Base-by-base conservation (phyloP, 306 rosid species). In the Vicia sativa region DNA sequence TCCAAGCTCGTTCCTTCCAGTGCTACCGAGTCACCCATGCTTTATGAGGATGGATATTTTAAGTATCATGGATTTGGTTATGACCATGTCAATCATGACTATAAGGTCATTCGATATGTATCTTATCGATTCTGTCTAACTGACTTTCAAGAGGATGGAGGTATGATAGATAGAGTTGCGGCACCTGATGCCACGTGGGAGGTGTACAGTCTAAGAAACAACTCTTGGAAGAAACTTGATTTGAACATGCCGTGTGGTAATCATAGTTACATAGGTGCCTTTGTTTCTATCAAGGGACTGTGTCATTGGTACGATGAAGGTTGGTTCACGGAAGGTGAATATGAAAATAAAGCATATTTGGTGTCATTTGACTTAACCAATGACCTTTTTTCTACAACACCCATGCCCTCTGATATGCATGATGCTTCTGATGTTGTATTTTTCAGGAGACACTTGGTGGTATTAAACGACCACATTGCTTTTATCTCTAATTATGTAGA, bases 321-420 rank as follows among this genome's bases (percentile, higher is more conserved):
- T 4, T 29, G 7, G 35, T 29, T 29, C 0, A 29, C 1, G 13
- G 7, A 13, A 44, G 16, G 6, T 44, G 49, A 5, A 44, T 44
- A 13, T 42, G 2, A 42, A 12, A 12, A 4, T 13, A n/a, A 13
- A 1, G 5, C n/a, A 41, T 44, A 3, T n/a, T 44, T 44, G 6
- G 16, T 44, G 49, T 44, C 49, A 44, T 44, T 44, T 44, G 18
- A 44, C 49, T 44, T 44, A 44, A 44, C 18, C 49, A 44, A n/a
- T 5, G 49, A 44, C 18, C 0, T 13, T 14, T 44, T 13, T 1
- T 44, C 9, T n/a, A 44, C 18, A 44, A 44, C 49, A 44, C 3
- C 49, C 8, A 2, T 44, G 18, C 18, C 18, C 49, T 44, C 1
- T 0, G 7, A 13, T 13, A 13, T 44, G 49, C 4, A 44, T 44